phyloP scores from a whole-genome alignment of 306 rosid species.

The Rosa multiflora region DNA sequence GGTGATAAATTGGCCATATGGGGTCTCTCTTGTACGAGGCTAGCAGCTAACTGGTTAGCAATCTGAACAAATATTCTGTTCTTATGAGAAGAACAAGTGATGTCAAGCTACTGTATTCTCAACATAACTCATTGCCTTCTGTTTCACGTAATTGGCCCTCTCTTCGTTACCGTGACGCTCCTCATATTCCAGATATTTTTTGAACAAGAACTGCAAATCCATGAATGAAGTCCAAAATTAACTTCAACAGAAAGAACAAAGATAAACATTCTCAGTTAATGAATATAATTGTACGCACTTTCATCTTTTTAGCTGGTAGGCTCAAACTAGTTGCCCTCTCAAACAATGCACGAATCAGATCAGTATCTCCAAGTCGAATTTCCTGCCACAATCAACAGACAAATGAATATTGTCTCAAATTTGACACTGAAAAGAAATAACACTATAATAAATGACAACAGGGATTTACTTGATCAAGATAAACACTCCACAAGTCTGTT shows the following conservation, averaged over 20 bases:
- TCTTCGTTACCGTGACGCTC: slow-evolving; percentile 72
- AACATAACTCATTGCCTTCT: slow-evolving; percentile 79
- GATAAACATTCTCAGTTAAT: neutral
- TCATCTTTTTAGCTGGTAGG: slow-evolving; percentile 87
- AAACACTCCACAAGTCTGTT: slow-evolving; percentile 87
- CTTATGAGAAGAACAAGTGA: neutral
- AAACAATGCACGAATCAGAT: slow-evolving; percentile 75
- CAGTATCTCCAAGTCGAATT: slow-evolving; percentile 70
- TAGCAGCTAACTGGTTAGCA: neutral
- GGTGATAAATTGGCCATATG: neutral
- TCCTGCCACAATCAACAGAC: slow-evolving; percentile 48
- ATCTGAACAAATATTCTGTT: neutral
- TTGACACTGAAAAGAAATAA: slow-evolving; percentile 5
- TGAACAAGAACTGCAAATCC: slow-evolving; percentile 73
- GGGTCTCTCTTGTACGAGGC: neutral
- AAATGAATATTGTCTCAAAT: slow-evolving; percentile 8
- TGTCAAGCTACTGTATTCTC: slow-evolving; percentile 58
- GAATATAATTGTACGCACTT: slow-evolving; percentile 41
- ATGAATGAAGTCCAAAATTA: slow-evolving; percentile 19
- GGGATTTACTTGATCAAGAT: slow-evolving; percentile 84
- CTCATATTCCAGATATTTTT: slow-evolving; percentile 80
- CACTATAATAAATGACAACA: neutral
- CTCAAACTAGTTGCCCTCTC: slow-evolving; percentile 88
- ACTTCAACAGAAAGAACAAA: neutral
- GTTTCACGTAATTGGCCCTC: slow-evolving; percentile 70